Base-by-base conservation (phyloP, 345 rosid species). In the Pistacia vera region DNA sequence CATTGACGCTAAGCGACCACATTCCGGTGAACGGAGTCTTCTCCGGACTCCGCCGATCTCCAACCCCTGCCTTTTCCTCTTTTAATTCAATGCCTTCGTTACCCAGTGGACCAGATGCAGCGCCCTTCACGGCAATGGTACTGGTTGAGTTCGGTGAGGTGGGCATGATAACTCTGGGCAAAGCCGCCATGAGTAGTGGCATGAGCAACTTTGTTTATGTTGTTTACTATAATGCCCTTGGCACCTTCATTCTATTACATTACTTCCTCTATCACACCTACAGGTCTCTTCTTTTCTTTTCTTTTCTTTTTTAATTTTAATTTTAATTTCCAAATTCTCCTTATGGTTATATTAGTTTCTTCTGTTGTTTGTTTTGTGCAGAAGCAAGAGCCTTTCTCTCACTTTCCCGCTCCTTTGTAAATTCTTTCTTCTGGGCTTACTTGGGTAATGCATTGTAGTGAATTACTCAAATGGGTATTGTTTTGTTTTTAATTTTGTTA, bases 151-250 rank as follows among this genome's bases (percentile, higher is more conserved):
- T 74, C 46, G 77, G 77, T 6, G 72, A 66, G 36, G 77, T 78
- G 33, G 77, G 77, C 1, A 56, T 73, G 73, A 68, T 66, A 28
- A 73, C 77, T 8, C 61, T 78, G 35, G 70, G 72, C 58, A 78
- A 78, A 68, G 77, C 70, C 5, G 81, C 81, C 55, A 71, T 74
- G 68, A 64, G 56, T 1, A 62, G 67, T 35, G 81, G 81, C 1
- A 38, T 78, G 77, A 78, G 81, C 77, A 73, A 49, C 64, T 73
- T 73, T 54, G 77, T 78, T 67, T 78, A 48, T 54, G 73, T 68
- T 41, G 81, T 73, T 30, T 78, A 78, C 38, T 59, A 48, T 36
- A 73, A 73, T 8, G 77, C 81, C 1, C 66, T 78, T 1, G 75
- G 77, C 57, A 67, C 74, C 20, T 49, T 73, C 44, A 22, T 78